Percentiles rank a stretch among this genome's conserved stretches.
phyloP scores from a whole-genome alignment of 2,329 filamentous ascomycete genomes.

The Zymoseptoria ardabiliae region DNA sequence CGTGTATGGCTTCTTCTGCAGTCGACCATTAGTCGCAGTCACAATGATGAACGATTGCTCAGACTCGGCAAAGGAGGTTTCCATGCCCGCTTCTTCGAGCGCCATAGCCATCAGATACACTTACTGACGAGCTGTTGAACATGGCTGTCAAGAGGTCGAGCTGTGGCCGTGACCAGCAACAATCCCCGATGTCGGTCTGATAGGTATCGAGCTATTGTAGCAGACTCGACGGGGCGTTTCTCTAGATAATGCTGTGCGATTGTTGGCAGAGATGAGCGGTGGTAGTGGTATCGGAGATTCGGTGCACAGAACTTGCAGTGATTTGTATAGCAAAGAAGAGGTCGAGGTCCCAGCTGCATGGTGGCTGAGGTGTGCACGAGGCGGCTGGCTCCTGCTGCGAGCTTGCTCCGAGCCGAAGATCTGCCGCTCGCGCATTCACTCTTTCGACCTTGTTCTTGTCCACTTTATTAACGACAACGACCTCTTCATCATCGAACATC shows the following conservation, averaged over 20 bases:
- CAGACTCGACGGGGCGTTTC: neutral
- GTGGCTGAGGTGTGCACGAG: neutral
- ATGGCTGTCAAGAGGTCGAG: constrained; percentile 3
- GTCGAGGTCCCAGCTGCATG: neutral
- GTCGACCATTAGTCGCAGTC: neutral
- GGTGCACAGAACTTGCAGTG: neutral
- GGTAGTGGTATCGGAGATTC: neutral
- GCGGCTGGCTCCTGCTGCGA: no score
- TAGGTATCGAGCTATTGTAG: neutral
- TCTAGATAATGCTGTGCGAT: neutral
- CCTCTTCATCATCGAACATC: neutral
- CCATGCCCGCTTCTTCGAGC: no score
- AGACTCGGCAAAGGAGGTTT: no score
- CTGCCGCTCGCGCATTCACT: neutral
- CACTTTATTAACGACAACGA: neutral
- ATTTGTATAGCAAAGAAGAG: neutral
- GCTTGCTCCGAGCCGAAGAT: neutral
- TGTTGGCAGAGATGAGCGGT: neutral
- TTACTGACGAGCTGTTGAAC: constrained; percentile 22
- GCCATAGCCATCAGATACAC: constrained; percentile 1
- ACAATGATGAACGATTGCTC: neutral
- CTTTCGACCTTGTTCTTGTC: neutral
- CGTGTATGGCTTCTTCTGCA: constrained; percentile 76
- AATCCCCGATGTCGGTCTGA: neutral
- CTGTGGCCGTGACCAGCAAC: neutral